These are phyloP conservation scores for Rosa lucieae DNA, from an alignment of 306 rosid genomes.

Conservation along the genomic window DNA sequence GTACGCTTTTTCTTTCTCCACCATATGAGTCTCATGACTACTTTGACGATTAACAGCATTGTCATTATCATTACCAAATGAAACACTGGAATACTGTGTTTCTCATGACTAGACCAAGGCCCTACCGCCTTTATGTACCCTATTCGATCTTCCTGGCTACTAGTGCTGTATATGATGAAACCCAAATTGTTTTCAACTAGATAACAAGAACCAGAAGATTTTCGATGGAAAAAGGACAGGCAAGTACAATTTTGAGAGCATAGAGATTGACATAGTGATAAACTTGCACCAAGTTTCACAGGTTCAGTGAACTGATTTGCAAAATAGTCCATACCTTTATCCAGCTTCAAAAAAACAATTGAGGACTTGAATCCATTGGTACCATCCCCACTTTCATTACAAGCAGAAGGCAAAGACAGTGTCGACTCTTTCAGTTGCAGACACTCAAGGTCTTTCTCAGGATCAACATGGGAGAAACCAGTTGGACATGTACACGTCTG, in stretches of 20 bases:
- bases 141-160: not conserved
- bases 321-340: conserved; percentile 2
- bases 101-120: not conserved
- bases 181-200: conserved; percentile 10
- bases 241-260: conserved; percentile 22
- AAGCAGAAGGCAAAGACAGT: conserved; percentile 11
- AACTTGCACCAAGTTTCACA: not conserved
- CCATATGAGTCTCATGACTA: not conserved
- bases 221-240: conserved; percentile 12
- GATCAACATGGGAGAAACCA: not conserved
- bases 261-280: conserved; percentile 3
- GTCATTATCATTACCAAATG: conserved; percentile 15
- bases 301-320: conserved; percentile 2
- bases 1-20: not conserved
- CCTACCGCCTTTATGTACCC: conserved; percentile 20
- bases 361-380: not conserved
- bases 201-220: not conserved
- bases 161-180: not conserved
- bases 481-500: conserved; percentile 6
- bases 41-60: not conserved
- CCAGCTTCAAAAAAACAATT: conserved; percentile 5
- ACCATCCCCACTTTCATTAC: not conserved
- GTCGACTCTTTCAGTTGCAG: not conserved
- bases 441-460: not conserved
- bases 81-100: not conserved